Evolutionary conservation across 192 early-diverging fungal genomes (phyloP).

Genomic region (Podila verticillata): DNA sequence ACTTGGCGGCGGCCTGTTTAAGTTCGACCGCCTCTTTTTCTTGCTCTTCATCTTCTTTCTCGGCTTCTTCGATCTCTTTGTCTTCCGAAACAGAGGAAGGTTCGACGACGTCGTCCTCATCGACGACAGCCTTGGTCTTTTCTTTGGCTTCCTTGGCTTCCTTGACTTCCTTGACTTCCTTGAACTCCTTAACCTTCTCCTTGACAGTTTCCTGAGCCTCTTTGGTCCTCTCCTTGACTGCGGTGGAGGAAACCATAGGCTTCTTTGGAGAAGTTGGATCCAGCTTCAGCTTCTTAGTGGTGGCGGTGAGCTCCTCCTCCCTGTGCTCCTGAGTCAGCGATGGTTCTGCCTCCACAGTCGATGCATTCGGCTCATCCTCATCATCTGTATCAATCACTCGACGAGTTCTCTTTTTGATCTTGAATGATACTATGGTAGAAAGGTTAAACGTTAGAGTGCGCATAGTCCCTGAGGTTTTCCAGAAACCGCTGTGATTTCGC

Average conservation of each 20-base stretch:
- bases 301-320: constrained; percentile 17
- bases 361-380: constrained; percentile 2
- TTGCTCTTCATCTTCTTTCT: constrained; percentile 41
- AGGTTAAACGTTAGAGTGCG: not conserved
- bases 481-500: too few species aligned
- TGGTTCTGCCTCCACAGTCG: not conserved
- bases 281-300: constrained; percentile 30
- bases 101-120: not conserved
- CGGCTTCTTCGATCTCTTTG: constrained; percentile 14
- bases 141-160: not conserved
- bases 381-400: constrained; percentile 25
- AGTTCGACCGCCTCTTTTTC: constrained; percentile 37
- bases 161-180: constrained; percentile 3
- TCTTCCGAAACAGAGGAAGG: not conserved
- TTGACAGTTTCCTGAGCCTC: too few species aligned
- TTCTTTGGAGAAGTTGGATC: constrained; percentile 28
- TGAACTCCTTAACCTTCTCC: too few species aligned
- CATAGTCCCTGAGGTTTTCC: not conserved
- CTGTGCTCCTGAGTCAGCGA: constrained; percentile 23
- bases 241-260: not conserved
- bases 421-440: constrained; percentile 1
- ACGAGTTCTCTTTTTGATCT: constrained; percentile 22
- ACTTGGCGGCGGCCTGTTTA: constrained; percentile 36
- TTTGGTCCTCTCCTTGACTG: not conserved
- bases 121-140: constrained; percentile 1